Conservation (phyloP, 208 protist species). For the Sergeia podlipaevii region DNA sequence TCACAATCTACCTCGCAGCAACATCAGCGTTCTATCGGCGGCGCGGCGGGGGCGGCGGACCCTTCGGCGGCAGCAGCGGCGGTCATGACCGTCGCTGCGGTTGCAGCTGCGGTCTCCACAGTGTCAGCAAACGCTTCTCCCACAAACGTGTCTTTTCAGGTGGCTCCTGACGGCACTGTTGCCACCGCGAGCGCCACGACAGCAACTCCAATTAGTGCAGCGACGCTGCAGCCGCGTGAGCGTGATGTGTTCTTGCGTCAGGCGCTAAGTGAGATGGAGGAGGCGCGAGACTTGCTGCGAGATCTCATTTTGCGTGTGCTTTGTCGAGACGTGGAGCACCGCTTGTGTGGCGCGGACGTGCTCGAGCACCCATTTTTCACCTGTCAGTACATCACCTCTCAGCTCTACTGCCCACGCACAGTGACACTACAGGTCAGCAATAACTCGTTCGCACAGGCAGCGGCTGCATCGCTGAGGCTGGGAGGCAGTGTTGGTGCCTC, state of each 20-base stretch:
- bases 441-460: too few relatives aligned
- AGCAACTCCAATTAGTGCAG: slow-evolving; percentile 17
- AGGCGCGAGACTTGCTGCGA: slow-evolving; percentile 53
- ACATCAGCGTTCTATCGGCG: neutral
- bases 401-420: slow-evolving; percentile 75
- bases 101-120: neutral
- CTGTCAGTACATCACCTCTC: slow-evolving; percentile 66
- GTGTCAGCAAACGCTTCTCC: slow-evolving; percentile 1
- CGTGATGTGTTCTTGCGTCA: slow-evolving; percentile 30
- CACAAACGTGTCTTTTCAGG: slow-evolving; percentile 19
- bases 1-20: too few relatives aligned
- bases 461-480: too few relatives aligned
- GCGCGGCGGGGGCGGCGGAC: neutral
- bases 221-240: slow-evolving; percentile 19
- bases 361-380: slow-evolving; percentile 88
- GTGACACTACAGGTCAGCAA: too few relatives aligned
- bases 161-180: slow-evolving; percentile 15
- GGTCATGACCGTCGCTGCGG: neutral
- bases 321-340: slow-evolving; percentile 41
- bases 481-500: too few relatives aligned
- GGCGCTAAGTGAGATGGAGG: slow-evolving; percentile 41
- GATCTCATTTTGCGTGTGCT: slow-evolving; percentile 67
- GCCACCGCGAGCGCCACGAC: slow-evolving; percentile 6
- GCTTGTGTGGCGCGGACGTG: slow-evolving; percentile 57
- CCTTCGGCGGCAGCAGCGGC: neutral